Conservation (phyloP, 2,329 filamentous ascomycete genomes). For the Hysterium pulicare region DNA sequence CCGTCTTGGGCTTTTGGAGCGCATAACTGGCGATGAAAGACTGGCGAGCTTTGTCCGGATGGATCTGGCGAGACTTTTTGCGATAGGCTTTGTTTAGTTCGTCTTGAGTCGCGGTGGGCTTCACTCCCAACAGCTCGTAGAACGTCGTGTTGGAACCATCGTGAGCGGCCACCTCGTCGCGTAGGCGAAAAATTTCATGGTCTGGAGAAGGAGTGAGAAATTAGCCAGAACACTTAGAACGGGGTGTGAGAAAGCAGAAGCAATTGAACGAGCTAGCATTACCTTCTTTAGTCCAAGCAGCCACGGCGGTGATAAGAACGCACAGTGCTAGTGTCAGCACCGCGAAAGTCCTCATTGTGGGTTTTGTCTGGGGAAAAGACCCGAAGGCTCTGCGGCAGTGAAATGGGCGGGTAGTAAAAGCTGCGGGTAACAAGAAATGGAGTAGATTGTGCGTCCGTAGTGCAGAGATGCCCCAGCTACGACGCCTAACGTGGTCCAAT, state of each 20-base stretch:
- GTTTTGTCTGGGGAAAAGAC: conserved; percentile 5
- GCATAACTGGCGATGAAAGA: conserved; percentile 68
- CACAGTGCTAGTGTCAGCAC: conserved; percentile 66
- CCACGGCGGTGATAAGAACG: conserved; percentile 62
- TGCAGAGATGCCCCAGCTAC: conserved; percentile 15
- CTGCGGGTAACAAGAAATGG: conserved; percentile 26
- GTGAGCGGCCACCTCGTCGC: conserved; percentile 74
- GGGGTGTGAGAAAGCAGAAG: conserved; percentile 8
- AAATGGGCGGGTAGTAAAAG: conserved; percentile 16
- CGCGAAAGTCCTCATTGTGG: conserved; percentile 66
- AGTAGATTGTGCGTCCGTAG: conserved; percentile 25
- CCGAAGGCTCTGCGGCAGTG: not conserved
- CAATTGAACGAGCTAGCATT: conserved; percentile 24
- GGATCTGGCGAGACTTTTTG: conserved; percentile 76
- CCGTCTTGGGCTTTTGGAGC: conserved; percentile 48
- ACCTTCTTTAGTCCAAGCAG: conserved; percentile 88
- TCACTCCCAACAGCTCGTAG: conserved; percentile 85
- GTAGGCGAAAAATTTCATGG: conserved; percentile 94
- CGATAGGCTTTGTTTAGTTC: conserved; percentile 93
- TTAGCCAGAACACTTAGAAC: conserved; percentile 16
- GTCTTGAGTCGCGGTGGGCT: conserved; percentile 70
- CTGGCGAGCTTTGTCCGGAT: conserved; percentile 95
- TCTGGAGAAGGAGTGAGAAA: conserved; percentile 57
- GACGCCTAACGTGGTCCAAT: conserved; percentile 27
- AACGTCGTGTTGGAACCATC: conserved; percentile 82